Conservation (phyloP, 305 asterid genomes). For the Vinca major region DNA sequence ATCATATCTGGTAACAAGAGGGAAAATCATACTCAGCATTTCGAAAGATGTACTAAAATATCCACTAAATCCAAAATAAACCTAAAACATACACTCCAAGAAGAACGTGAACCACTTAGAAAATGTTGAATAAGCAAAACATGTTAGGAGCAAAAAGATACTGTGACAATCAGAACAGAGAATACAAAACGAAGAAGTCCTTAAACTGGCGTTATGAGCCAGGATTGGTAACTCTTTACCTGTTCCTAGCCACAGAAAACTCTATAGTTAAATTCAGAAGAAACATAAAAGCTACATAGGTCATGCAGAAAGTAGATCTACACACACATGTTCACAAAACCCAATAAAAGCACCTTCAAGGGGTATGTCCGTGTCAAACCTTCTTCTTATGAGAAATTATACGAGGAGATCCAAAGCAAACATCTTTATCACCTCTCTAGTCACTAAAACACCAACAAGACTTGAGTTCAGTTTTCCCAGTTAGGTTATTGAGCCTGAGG, state of each 20-base stretch:
- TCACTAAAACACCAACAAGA: too few relatives aligned
- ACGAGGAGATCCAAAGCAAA: too few relatives aligned
- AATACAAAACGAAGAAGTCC: neutral
- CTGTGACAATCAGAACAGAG: neutral
- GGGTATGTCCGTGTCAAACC: too few relatives aligned
- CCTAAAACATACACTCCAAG: too few relatives aligned
- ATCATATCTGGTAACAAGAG: conserved; percentile 58
- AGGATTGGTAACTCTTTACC: neutral
- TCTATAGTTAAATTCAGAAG: neutral
- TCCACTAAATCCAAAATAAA: neutral
- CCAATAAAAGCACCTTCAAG: too few relatives aligned
- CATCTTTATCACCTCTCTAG: too few relatives aligned
- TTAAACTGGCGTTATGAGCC: neutral
- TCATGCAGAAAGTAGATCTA: neutral
- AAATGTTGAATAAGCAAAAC: neutral
- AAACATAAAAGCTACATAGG: neutral
- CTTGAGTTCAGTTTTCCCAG: too few relatives aligned
- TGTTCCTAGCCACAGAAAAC: neutral
- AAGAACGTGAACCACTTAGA: neutral
- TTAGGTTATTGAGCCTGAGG: too few relatives aligned
- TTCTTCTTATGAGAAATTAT: too few relatives aligned
- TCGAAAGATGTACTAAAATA: neutral
- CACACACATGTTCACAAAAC: too few relatives aligned
- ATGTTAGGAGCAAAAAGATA: neutral
- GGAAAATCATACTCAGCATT: neutral